A percentile compares a stretch with the other conserved stretches of the same genome.
Conservation (phyloP, 2,329 filamentous ascomycete species). For the Dendryphion nanum region DNA sequence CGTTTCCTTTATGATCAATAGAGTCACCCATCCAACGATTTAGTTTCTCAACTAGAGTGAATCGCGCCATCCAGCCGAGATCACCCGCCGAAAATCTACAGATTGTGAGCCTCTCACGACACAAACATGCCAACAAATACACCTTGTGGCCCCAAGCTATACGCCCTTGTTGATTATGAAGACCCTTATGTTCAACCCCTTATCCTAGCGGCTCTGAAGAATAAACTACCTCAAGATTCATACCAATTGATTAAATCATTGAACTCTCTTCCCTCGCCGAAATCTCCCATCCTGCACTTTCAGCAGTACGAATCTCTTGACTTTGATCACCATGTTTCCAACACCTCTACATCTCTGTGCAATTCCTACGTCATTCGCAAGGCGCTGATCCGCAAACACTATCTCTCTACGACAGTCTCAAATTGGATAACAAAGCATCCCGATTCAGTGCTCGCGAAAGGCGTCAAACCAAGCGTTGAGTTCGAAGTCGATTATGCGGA, state of each 20-base stretch:
- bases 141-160: constrained; percentile 42
- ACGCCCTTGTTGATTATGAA: constrained; percentile 79
- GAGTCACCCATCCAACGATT: no score
- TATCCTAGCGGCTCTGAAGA: constrained; percentile 69
- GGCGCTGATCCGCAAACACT: constrained; percentile 94
- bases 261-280: constrained; percentile 47
- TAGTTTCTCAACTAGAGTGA: no score
- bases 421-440: constrained; percentile 87
- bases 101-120: constrained; percentile 7
- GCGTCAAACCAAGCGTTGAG: constrained; percentile 75
- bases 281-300: constrained; percentile 68
- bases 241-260: constrained; percentile 57
- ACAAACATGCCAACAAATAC: not conserved
- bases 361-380: constrained; percentile 97
- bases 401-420: constrained; percentile 77
- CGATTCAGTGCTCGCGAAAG: constrained; percentile 61
- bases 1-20: no score
- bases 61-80: no score
- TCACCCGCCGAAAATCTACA: no score
- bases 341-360: constrained; percentile 63
- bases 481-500: constrained; percentile 97
- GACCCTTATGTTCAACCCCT: constrained; percentile 88
- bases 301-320: constrained; percentile 83
- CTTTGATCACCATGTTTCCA: constrained; percentile 69
- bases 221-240: constrained; percentile 55